These are phyloP conservation scores for Scenedesmus sp. DNA, from an alignment of 163 green algal genomes.

Conservation along the genomic window DNA sequence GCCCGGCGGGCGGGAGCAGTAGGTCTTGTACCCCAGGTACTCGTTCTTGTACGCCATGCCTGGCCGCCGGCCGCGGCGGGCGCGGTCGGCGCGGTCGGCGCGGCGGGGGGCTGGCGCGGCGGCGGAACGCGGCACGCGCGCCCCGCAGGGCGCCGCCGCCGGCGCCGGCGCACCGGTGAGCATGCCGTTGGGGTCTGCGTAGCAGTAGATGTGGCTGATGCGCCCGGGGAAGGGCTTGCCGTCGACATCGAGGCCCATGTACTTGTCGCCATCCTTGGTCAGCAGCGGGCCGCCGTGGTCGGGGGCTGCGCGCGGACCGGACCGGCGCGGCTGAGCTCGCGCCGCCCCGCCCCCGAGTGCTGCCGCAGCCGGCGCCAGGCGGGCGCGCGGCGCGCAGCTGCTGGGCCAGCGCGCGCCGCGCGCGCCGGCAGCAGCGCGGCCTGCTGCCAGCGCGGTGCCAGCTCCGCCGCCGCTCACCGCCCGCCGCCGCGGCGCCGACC, in stretches of 20 bases:
- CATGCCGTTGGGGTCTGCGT: neutral
- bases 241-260: neutral
- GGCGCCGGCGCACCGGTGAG: neutral
- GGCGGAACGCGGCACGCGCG: too few species aligned
- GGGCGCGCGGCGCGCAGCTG: neutral
- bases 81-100: too few species aligned
- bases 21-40: constrained; percentile 21
- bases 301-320: neutral
- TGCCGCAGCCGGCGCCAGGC: neutral
- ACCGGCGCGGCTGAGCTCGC: neutral
- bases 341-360: too few species aligned
- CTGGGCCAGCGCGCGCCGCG: too few species aligned
- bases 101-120: too few species aligned
- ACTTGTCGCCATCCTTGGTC: neutral
- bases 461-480: too few species aligned
- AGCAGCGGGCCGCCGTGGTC: neutral
- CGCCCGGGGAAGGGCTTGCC: constrained; percentile 18
- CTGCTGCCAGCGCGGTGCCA: too few species aligned
- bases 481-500: too few species aligned
- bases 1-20: neutral
- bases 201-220: constrained; percentile 31
- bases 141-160: too few species aligned
- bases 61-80: too few species aligned
- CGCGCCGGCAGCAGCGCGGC: too few species aligned
- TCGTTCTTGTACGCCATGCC: constrained; percentile 33